A percentile compares a stretch with the other conserved stretches of the same genome.
These are phyloP conservation scores for Kodamaea plutei DNA, from an alignment of 1,139 yeast species.

Conservation along the genomic window DNA sequence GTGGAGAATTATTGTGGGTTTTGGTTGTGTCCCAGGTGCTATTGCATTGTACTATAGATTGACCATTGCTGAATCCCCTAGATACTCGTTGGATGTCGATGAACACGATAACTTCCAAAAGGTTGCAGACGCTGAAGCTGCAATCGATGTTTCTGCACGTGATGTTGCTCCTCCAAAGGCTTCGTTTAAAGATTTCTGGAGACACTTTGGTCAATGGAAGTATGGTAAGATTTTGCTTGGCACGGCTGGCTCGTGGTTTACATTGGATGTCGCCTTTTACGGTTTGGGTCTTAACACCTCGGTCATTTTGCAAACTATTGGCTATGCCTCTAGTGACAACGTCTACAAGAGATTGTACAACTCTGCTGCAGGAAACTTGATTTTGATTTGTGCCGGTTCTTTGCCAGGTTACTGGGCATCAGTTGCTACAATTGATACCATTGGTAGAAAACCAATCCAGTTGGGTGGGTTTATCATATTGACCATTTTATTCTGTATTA, in stretches of 20 bases:
- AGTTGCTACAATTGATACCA: conserved; percentile 67
- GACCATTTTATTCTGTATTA: conserved; percentile 63
- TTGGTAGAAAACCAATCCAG: conserved; percentile 84
- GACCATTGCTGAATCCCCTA: conserved; percentile 91
- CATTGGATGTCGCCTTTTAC: conserved; percentile 92
- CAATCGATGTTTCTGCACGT: conserved; percentile 44
- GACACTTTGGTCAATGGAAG: conserved; percentile 84
- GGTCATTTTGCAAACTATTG: conserved; percentile 77
- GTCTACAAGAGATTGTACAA: conserved; percentile 65
- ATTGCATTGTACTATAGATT: conserved; percentile 83
- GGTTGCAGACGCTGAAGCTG: conserved; percentile 56
- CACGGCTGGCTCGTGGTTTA: conserved; percentile 96
- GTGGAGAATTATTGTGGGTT: conserved; percentile 89
- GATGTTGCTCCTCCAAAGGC: conserved; percentile 54
- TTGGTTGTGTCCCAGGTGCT: conserved; percentile 85
- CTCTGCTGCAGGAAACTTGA: conserved; percentile 83
- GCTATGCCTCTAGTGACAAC: conserved; percentile 54
- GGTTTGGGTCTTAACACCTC: conserved; percentile 83
- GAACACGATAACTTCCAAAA: conserved; percentile 53
- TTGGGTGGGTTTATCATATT: conserved; percentile 65
- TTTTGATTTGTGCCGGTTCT: conserved; percentile 86
- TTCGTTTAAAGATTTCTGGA: conserved; percentile 54
- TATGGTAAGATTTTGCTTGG: conserved; percentile 83
- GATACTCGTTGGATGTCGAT: conserved; percentile 74
- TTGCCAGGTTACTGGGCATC: conserved; percentile 88